Percentiles rank a stretch among this genome's conserved stretches.
phyloP scores from a whole-genome alignment of 257 asterid species.

The Fraxinus quadrangulata region DNA sequence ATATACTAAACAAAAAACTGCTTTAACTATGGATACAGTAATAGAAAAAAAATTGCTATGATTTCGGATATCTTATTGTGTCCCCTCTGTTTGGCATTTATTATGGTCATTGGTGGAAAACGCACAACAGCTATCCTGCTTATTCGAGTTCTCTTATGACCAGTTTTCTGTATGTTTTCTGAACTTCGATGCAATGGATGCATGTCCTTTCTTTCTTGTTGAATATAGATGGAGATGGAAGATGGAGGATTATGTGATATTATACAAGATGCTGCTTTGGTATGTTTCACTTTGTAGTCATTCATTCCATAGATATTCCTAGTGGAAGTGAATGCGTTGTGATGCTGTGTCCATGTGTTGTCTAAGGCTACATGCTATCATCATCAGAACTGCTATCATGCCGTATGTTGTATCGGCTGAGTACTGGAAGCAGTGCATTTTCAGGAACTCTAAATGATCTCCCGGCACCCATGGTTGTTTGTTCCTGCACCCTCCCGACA shows the following conservation, averaged over 20 bases:
- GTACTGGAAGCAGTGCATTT: slow-evolving; percentile 63
- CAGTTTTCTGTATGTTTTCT: slow-evolving; percentile 11
- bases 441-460: slow-evolving; percentile 80
- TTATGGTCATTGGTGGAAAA: slow-evolving; percentile 25
- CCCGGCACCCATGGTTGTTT: slow-evolving; percentile 66
- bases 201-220: not conserved
- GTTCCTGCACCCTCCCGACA: slow-evolving; percentile 78
- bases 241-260: not conserved
- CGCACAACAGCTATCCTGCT: slow-evolving; percentile 25
- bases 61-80: slow-evolving; percentile 9
- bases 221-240: not conserved
- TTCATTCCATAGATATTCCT: slow-evolving; percentile 8
- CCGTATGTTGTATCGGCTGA: slow-evolving; percentile 55
- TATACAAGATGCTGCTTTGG: slow-evolving; percentile 18
- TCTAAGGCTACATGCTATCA: slow-evolving; percentile 47
- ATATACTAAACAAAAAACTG: not conserved
- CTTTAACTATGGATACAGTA: slow-evolving; percentile 31
- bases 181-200: slow-evolving; percentile 7
- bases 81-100: slow-evolving; percentile 9
- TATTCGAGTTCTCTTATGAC: slow-evolving; percentile 17
- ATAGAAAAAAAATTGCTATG: slow-evolving; percentile 26
- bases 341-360: not conserved
- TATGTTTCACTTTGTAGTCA: not conserved
- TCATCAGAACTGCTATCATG: slow-evolving; percentile 45
- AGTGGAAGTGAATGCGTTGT: not conserved